A percentile compares a stretch with the other conserved stretches of the same genome.
Evolutionary conservation across 352 stramenopile species (phyloP).

Genomic region (Globisporangium irregulare): DNA sequence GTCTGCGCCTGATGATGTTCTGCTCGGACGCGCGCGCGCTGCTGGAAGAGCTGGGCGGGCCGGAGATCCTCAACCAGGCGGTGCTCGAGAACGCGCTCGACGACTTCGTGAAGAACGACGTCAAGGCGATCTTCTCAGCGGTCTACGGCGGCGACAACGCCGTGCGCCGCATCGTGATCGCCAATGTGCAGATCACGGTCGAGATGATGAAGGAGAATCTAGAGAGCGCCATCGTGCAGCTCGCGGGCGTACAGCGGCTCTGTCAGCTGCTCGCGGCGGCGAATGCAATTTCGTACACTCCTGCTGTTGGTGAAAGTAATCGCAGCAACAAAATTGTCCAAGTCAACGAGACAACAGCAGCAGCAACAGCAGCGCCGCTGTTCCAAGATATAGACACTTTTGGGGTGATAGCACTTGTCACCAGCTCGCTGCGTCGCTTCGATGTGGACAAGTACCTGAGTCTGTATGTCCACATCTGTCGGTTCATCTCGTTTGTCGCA

Average conservation of each 20-base stretch:
- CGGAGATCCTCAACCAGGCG: conserved; percentile 48
- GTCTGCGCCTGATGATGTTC: conserved; percentile 60
- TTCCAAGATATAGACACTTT: conserved; percentile 46
- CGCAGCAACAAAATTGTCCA: neutral
- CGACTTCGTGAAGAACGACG: conserved; percentile 69
- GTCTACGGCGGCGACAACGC: conserved; percentile 71
- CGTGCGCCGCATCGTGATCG: conserved; percentile 58
- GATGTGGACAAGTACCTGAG: conserved; percentile 52
- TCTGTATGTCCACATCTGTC: conserved; percentile 57
- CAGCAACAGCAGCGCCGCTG: conserved; percentile 20
- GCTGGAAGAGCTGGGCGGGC: conserved; percentile 39
- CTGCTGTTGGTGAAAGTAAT: neutral
- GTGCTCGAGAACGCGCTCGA: conserved; percentile 61
- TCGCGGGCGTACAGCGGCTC: conserved; percentile 45
- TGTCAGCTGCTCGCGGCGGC: conserved; percentile 43
- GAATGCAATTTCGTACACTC: conserved; percentile 28
- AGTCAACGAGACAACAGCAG: conserved; percentile 1
- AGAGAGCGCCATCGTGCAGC: conserved; percentile 61
- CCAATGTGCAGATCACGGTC: conserved; percentile 44
- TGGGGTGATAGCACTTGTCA: conserved; percentile 34
- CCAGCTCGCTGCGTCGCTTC: conserved; percentile 42
- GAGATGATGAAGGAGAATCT: conserved; percentile 66
- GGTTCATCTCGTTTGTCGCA: conserved; percentile 62
- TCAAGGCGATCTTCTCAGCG: conserved; percentile 68
- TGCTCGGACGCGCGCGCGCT: conserved; percentile 43